Evolutionary conservation across 306 rosid genomes (phyloP).

Genomic region (Dryas alaskensis): DNA sequence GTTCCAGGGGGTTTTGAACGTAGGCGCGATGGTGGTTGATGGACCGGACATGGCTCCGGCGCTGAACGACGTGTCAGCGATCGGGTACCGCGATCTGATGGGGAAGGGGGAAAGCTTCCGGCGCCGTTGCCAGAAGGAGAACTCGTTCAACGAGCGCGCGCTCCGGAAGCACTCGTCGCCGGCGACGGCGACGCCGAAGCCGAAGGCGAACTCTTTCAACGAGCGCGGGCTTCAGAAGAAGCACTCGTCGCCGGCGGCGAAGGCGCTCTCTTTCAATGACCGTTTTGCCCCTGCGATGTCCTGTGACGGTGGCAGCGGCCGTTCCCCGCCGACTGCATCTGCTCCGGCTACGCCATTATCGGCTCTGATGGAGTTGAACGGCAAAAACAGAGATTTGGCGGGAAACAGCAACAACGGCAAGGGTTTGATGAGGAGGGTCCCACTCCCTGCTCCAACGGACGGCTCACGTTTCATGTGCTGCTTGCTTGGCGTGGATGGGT

Average conservation of each 20-base stretch:
- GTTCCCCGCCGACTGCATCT: too few relatives aligned
- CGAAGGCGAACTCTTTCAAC: conserved; percentile 12
- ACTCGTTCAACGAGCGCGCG: conserved; percentile 8
- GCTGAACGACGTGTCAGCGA: conserved; percentile 44
- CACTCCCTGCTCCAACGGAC: conserved; percentile 9
- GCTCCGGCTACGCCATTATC: conserved; percentile 42
- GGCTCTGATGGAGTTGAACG: conserved; percentile 63
- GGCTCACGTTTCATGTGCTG: conserved; percentile 68
- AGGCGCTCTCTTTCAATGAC: too few relatives aligned
- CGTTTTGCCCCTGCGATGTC: too few relatives aligned
- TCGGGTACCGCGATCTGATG: conserved; percentile 72
- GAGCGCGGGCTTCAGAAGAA: not conserved
- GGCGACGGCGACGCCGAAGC: conserved; percentile 14
- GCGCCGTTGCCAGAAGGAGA: conserved; percentile 32
- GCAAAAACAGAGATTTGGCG: conserved; percentile 44
- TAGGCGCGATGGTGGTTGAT: conserved; percentile 50
- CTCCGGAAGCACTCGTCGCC: conserved; percentile 13
- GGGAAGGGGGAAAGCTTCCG: conserved; percentile 51
- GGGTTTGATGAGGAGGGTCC: conserved; percentile 20
- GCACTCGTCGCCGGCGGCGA: conserved; percentile 12
- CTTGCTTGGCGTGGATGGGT: conserved; percentile 29
- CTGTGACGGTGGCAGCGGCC: too few relatives aligned
- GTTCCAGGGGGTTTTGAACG: conserved; percentile 74
- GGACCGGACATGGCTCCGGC: conserved; percentile 50
- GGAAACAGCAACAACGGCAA: conserved; percentile 29